A percentile compares a stretch with the other conserved stretches of the same genome.
These are phyloP conservation scores for Tagetes erecta DNA, from an alignment of 129 eudicot species.

Conservation along the genomic window DNA sequence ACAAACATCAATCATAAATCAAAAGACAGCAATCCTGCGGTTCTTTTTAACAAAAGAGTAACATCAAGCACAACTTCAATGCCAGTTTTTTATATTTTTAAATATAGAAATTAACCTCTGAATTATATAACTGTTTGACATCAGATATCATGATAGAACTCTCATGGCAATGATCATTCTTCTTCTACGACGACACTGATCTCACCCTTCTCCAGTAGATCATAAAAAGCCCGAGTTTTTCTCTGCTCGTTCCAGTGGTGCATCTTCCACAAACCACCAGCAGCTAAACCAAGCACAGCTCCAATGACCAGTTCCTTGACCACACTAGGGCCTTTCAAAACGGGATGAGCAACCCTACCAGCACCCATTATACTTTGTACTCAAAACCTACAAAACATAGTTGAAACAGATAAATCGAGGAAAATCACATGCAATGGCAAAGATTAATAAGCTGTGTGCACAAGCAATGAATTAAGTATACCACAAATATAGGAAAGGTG, in stretches of 20 bases:
- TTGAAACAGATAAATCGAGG: not conserved
- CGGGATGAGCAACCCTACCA: constrained; percentile 50
- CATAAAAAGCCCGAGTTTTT: constrained; percentile 36
- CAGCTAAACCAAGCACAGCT: constrained; percentile 41
- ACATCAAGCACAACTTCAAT: constrained; percentile 13
- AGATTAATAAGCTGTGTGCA: not conserved
- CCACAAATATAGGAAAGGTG: not conserved
- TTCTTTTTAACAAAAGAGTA: constrained; percentile 1
- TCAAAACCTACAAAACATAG: constrained; percentile 20
- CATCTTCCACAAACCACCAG: constrained; percentile 55
- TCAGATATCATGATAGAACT: not conserved
- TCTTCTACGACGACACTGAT: constrained; percentile 42
- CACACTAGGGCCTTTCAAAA: constrained; percentile 49
- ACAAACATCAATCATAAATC: constrained; percentile 11
- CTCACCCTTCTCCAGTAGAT: constrained; percentile 48
- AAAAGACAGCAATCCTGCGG: not conserved
- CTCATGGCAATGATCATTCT: constrained; percentile 30
- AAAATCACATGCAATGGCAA: not conserved
- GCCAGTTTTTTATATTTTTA: constrained; percentile 14
- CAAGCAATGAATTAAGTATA: not conserved
- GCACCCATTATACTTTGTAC: constrained; percentile 33
- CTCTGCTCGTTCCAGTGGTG: constrained; percentile 54
- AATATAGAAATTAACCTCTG: constrained; percentile 11
- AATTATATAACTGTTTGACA: constrained; percentile 26
- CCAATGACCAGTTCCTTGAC: constrained; percentile 44